Base-by-base conservation (phyloP, 805 yeast genomes). In the Yamadazyma tumulicola region DNA sequence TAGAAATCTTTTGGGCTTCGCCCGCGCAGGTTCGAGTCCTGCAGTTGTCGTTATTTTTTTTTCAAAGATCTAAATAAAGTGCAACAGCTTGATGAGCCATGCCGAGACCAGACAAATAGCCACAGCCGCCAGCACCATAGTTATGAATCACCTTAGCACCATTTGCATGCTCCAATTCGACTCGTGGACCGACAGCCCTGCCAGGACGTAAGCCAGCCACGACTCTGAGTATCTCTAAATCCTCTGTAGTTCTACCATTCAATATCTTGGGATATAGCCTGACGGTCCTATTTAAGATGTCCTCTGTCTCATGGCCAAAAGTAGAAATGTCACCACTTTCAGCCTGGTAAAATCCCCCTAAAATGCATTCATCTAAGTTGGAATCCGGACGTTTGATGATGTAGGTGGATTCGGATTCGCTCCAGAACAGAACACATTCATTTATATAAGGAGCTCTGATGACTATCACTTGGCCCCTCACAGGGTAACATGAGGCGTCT, bases 161-260 rank as follows among this genome's bases (percentile, higher is more conserved):
- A 10, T 59, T 55, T 11, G 48, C 23, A 4, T 35, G 39, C 46
- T 80, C 82, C 26, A 57, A 54, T 51, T 82, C 93, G 27, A 85
- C 74, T 34, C 94, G 66, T 5, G 74, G 78, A 4, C 94, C 94
- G 10, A 89, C 93, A 26, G 74, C 68, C 50, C 94, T 71, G 24
- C 80, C 67, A 5, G 95, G 95, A 43, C 95, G 71, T 29, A 83
- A 64, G 0, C 94, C 95, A 5, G 88, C 79, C 1, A 74, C 84
- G 25, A 75, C 79, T 34, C 85, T 69, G 8, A 82, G 32, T 18
- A 85, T 67, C 44, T 79, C 82, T 29, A 64, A 56, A 37, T 63
- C 65, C 8, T 44, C 47, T 64, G 54, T 15, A 51, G 61, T 18
- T 35, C 42, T 15, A 47, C 75, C 55, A 43, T 58, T 61, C 35